A percentile compares a stretch with the other conserved stretches of the same genome.
These are phyloP conservation scores for Alternaria dauci DNA, from an alignment of 2,329 filamentous ascomycete genomes.

Conservation along the genomic window DNA sequence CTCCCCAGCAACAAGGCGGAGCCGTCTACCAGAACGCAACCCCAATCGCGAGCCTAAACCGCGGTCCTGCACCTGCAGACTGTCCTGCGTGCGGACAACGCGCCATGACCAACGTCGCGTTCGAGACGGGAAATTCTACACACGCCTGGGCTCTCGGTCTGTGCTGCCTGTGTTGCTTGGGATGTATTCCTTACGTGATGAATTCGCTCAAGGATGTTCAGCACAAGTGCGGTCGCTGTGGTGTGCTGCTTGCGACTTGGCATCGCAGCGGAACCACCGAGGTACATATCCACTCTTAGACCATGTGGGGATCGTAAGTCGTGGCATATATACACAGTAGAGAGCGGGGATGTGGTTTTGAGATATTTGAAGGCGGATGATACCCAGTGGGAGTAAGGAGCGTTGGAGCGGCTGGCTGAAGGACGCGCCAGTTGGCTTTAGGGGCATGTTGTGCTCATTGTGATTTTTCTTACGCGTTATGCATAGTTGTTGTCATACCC, in stretches of 20 bases:
- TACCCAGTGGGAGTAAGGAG: conserved; percentile 12
- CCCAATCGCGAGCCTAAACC: conserved; percentile 42
- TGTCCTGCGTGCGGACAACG: conserved; percentile 58
- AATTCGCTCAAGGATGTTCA: conserved; percentile 58
- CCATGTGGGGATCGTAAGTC: background rate
- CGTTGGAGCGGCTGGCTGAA: background rate
- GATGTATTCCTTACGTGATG: conserved; percentile 61
- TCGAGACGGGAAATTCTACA: conserved; percentile 52
- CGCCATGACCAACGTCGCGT: conserved; percentile 48
- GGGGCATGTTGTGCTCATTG: background rate
- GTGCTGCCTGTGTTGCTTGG: conserved; percentile 55
- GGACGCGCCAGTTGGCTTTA: background rate
- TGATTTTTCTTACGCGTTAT: background rate
- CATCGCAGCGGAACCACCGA: conserved; percentile 59
- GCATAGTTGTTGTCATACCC: background rate
- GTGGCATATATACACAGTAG: background rate
- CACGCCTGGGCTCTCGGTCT: conserved; percentile 57
- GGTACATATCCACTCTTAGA: conserved; percentile 52
- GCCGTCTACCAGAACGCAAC: conserved; percentile 49
- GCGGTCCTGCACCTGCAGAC: conserved; percentile 55
- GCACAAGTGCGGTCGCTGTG: conserved; percentile 59
- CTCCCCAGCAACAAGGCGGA: conserved; percentile 45
- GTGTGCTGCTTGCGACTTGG: conserved; percentile 57
- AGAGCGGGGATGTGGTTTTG: background rate
- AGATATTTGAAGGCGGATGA: conserved; percentile 9